Base-by-base conservation (phyloP, 768 basidiomycete genomes). In the Pleurotus ostreatus region DNA sequence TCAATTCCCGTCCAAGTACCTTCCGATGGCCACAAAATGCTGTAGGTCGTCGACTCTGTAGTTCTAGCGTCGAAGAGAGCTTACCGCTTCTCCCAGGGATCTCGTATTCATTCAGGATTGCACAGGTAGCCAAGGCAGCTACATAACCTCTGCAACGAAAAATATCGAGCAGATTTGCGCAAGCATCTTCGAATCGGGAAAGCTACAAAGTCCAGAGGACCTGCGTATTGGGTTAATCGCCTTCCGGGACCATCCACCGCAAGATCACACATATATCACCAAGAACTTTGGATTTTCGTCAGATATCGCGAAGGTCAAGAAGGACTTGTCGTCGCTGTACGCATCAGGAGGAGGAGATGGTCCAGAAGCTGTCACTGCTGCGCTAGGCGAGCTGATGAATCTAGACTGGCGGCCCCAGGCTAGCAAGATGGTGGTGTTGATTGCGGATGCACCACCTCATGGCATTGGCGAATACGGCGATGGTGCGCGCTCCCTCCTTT, bases 391-490 rank as follows among this genome's bases (percentile, higher is more conserved):
- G 66, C 87, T 88, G 7, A 64, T 94, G 65, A 83, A 85, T 54
- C 89, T 98, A 85, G 88, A 93, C 9, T 98, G 96, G 96, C 79
- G 96, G 64, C 78, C 80, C 48, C 71, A 81, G 46, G 90, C 96
- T 23, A 92, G 88, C 67, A 98, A 92, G 78, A 98, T 98, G 93
- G 81, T 94, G 49, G 94, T 98, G 4, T 81, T 98, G 63, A 94
- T 98, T 65, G 94, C 96, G 15, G 96, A 98, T 77, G 96, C 96
- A 0, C 96, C 96, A 38, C 94, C 95, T 13, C 96, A 98, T 73
- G 96, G 95, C 2, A 92, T 98, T 65, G 95, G 95, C 57, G 95
- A 98, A 70, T 93, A 93, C 61, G 96, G 95, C 15, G 96, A 98
- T 73, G 94, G 94, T 93, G 62, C 63, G 80, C 70, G 37, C 53